Percentiles rank a stretch among this genome's conserved stretches.
Evolutionary conservation across 345 rosid genomes (phyloP).

Genomic region (Arabidopsis suecica): DNA sequence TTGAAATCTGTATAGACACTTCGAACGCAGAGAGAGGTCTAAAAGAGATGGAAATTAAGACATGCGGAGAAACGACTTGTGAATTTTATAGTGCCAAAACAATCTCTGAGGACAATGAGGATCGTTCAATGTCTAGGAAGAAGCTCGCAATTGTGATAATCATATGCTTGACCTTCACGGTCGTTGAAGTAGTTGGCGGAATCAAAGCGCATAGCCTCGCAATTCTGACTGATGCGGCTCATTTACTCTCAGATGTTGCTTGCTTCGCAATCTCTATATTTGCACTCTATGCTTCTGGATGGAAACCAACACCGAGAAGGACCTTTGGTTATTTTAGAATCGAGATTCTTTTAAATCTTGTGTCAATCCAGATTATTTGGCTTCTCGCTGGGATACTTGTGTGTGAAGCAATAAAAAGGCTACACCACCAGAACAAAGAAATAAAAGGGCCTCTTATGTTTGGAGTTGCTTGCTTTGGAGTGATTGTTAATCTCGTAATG

Average conservation of each 20-base stretch:
- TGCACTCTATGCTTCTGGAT: not conserved
- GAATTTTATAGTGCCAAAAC: too few relatives aligned
- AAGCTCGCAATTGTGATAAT: not conserved
- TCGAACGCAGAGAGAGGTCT: too few relatives aligned
- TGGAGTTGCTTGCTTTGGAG: not conserved
- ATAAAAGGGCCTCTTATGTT: not conserved
- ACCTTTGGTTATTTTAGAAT: not conserved
- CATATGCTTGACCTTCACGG: not conserved
- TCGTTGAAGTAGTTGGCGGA: not conserved
- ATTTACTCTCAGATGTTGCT: not conserved
- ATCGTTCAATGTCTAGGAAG: not conserved
- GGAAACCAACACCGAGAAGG: not conserved
- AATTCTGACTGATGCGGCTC: not conserved
- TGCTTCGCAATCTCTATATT: not conserved
- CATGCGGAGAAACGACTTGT: too few relatives aligned
- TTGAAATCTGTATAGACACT: too few relatives aligned
- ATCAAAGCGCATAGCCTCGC: not conserved
- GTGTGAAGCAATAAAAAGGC: not conserved
- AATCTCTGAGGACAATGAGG: not conserved
- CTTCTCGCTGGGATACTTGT: not conserved
- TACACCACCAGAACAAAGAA: not conserved
- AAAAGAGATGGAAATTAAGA: too few relatives aligned
- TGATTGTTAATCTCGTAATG: not conserved
- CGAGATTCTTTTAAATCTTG: not conserved
- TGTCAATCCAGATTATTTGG: not conserved